These are phyloP conservation scores for Mycotypha africana DNA, from an alignment of 371 early-diverging fungal species.

Conservation along the genomic window DNA sequence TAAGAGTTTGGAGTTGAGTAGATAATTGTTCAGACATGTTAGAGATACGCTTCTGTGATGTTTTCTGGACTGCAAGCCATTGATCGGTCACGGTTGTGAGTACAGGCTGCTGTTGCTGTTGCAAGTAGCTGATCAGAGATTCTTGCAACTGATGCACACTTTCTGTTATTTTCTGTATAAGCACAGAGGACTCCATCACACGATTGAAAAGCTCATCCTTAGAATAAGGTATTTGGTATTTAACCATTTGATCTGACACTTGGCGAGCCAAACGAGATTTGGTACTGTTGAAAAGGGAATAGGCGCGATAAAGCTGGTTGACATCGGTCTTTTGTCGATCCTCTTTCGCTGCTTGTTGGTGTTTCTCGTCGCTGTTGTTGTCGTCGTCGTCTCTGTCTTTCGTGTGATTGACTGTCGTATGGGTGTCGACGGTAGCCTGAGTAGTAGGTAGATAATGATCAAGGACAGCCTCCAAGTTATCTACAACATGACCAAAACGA, in stretches of 20 bases:
- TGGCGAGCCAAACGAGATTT: slow-evolving; percentile 25
- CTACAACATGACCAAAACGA: slow-evolving; percentile 38
- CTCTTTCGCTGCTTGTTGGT: slow-evolving; percentile 7
- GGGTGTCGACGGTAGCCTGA: slow-evolving; percentile 4
- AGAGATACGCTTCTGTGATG: slow-evolving; percentile 14
- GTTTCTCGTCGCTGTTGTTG: too few species aligned
- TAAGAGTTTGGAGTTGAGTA: slow-evolving; percentile 11
- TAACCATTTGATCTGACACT: slow-evolving; percentile 26
- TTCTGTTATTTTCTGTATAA: slow-evolving; percentile 22
- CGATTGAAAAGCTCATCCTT: slow-evolving; percentile 24
- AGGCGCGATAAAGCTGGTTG: slow-evolving; percentile 40
- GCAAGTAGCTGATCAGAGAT: slow-evolving; percentile 19
- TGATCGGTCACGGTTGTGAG: slow-evolving; percentile 29
- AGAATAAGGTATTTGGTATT: slow-evolving; percentile 28
- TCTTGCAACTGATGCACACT: slow-evolving; percentile 34
- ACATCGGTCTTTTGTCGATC: slow-evolving; percentile 36
- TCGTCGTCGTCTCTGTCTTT: slow-evolving; percentile 18
- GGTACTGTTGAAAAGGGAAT: slow-evolving; percentile 25
- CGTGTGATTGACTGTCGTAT: too few species aligned
- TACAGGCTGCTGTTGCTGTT: slow-evolving; percentile 25
- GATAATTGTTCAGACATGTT: slow-evolving; percentile 29
- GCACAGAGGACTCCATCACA: slow-evolving; percentile 20
- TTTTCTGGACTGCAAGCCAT: slow-evolving; percentile 11
- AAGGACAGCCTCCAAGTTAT: slow-evolving; percentile 43
- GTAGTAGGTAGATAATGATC: slow-evolving; percentile 45